phyloP scores from a whole-genome alignment of 1,284 basidiomycete species.

The Xerocomus minutiporus region DNA sequence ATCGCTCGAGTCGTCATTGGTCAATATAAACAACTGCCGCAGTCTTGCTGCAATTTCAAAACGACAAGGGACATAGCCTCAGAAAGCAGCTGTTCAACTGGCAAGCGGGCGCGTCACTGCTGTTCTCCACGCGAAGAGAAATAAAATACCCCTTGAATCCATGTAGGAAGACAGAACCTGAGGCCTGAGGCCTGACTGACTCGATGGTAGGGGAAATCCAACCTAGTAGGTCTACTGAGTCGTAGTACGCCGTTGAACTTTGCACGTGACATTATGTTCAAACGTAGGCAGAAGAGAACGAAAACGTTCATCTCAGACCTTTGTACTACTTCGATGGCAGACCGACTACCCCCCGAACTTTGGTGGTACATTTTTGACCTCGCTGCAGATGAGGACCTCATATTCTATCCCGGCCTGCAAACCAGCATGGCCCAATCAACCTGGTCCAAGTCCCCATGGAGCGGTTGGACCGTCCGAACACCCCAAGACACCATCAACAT shows the following conservation, averaged over 20 bases:
- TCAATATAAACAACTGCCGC: too few species aligned
- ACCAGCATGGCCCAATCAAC: conserved; percentile 54
- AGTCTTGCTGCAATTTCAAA: too few species aligned
- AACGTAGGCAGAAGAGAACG: too few species aligned
- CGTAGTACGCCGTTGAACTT: not conserved
- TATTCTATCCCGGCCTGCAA: conserved; percentile 54
- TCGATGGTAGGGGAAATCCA: too few species aligned
- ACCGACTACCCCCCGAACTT: conserved; percentile 58
- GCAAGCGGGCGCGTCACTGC: too few species aligned
- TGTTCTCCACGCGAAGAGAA: too few species aligned
- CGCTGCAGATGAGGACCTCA: conserved; percentile 59
- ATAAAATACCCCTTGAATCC: too few species aligned
- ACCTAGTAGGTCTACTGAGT: too few species aligned
- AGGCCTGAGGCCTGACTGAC: too few species aligned
- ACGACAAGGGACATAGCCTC: too few species aligned
- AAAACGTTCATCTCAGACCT: not conserved
- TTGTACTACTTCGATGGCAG: conserved; percentile 18
- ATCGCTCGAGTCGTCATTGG: too few species aligned
- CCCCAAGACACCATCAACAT: conserved; percentile 53
- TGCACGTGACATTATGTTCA: not conserved
- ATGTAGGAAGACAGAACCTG: too few species aligned
- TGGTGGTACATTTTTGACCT: conserved; percentile 65
- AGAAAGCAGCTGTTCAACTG: not conserved
- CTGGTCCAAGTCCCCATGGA: conserved; percentile 49
- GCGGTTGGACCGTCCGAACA: conserved; percentile 53